These are phyloP conservation scores for Helichrysum umbraculigerum DNA, from an alignment of 129 eudicot genomes.

Conservation along the genomic window DNA sequence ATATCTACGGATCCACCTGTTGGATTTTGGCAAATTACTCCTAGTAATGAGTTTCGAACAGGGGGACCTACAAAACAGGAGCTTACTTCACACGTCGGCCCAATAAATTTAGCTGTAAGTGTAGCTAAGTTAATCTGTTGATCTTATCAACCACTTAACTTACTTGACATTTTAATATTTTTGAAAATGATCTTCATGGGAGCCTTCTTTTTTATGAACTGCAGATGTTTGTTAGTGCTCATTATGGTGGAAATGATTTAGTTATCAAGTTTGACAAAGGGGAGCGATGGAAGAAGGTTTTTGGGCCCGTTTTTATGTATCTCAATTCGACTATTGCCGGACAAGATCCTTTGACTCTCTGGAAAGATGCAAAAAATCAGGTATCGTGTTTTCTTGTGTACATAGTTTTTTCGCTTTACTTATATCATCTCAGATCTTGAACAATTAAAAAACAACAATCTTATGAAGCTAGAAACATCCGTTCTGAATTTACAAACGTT, in stretches of 20 bases:
- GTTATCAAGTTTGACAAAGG: conserved; percentile 62
- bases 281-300: conserved; percentile 86
- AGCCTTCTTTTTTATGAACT: background rate
- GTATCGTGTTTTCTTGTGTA: conserved; percentile 16
- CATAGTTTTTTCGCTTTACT: background rate
- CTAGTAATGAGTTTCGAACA: conserved; percentile 59
- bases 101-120: conserved; percentile 67
- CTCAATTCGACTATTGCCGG: conserved; percentile 42
- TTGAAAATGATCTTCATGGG: background rate
- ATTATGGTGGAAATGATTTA: conserved; percentile 71
- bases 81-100: conserved; percentile 76
- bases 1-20: conserved; percentile 41
- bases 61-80: conserved; percentile 58
- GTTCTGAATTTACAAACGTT: background rate
- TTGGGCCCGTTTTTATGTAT: conserved; percentile 82
- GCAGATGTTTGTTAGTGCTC: conserved; percentile 62
- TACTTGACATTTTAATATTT: no score
- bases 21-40: conserved; percentile 66
- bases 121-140: background rate
- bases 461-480: background rate
- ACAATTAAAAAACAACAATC: background rate
- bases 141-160: background rate
- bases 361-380: conserved; percentile 72
- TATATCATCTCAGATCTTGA: background rate
- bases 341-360: conserved; percentile 51